Percentiles rank a stretch among this genome's conserved stretches.
Evolutionary conservation across 371 early-diverging fungal genomes (phyloP).

Genomic region (Capillidium heterosporum): DNA sequence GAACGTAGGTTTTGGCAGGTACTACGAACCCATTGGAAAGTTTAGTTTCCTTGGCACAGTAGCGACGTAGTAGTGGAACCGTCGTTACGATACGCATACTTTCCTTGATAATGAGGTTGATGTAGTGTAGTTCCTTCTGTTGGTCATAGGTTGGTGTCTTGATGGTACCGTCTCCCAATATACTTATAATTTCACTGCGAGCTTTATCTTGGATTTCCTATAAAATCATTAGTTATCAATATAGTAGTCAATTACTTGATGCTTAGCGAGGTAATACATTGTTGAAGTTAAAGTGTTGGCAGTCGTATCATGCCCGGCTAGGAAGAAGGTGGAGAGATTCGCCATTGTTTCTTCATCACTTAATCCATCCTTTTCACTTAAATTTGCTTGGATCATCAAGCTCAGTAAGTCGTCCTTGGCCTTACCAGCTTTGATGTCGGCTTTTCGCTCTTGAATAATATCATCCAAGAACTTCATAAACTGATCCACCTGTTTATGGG

Average conservation of each 20-base stretch:
- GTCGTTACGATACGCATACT: not conserved
- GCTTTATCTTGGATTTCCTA: constrained; percentile 4
- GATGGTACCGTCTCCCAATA: not conserved
- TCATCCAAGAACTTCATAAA: not conserved
- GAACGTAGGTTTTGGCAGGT: not conserved
- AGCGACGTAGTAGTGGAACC: not conserved
- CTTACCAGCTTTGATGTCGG: not conserved
- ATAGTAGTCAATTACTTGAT: too few species aligned
- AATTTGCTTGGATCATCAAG: not conserved
- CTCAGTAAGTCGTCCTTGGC: not conserved
- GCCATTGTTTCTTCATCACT: constrained; percentile 10
- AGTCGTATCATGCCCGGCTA: constrained; percentile 26
- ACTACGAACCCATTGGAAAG: not conserved
- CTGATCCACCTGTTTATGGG: not conserved
- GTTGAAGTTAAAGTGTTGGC: constrained; percentile 19
- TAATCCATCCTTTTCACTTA: not conserved
- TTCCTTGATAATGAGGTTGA: not conserved
- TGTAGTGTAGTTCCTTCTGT: not conserved
- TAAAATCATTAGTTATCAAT: too few species aligned
- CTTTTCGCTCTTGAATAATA: not conserved
- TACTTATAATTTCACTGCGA: not conserved
- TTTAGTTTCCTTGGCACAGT: not conserved
- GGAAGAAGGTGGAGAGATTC: constrained; percentile 16
- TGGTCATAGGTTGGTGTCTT: not conserved
- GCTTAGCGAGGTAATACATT: constrained; percentile 17